These are phyloP conservation scores for Pseudoscleropodium purum DNA, from an alignment of 225 moss, liverwort and hornwort genomes.

Conservation along the genomic window DNA sequence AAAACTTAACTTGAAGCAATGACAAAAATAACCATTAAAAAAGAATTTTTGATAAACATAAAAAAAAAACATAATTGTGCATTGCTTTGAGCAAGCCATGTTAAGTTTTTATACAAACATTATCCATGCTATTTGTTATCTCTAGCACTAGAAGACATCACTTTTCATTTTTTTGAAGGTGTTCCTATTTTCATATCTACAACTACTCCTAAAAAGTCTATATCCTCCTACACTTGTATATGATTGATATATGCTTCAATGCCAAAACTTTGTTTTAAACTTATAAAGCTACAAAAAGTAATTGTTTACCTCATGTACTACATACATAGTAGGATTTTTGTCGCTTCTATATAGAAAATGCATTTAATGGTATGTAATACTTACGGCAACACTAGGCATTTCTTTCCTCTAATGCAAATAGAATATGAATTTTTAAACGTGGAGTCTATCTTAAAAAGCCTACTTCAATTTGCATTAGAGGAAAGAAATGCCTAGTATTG, in stretches of 20 bases:
- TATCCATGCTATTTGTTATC: not conserved
- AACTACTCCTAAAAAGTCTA: not conserved
- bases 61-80: not conserved
- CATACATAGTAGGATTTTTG: not conserved
- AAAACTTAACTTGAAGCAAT: too few relatives aligned
- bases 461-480: not conserved
- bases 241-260: not conserved
- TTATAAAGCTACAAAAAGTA: not conserved
- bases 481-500: not conserved
- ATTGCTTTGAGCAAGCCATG: not conserved
- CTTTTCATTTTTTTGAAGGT: too few relatives aligned
- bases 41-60: fast-evolving
- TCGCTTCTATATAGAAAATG: not conserved
- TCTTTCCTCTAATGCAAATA: not conserved
- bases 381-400: too few relatives aligned
- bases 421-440: not conserved
- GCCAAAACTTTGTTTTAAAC: not conserved
- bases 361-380: not conserved
- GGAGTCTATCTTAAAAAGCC: not conserved
- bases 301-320: not conserved
- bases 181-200: not conserved
- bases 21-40: not conserved
- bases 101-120: too few relatives aligned
- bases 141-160: not conserved
- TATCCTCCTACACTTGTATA: not conserved